A percentile compares a stretch with the other conserved stretches of the same genome.
Conservation (phyloP, 2,329 filamentous ascomycete species). For the Setomelanomma holmii region DNA sequence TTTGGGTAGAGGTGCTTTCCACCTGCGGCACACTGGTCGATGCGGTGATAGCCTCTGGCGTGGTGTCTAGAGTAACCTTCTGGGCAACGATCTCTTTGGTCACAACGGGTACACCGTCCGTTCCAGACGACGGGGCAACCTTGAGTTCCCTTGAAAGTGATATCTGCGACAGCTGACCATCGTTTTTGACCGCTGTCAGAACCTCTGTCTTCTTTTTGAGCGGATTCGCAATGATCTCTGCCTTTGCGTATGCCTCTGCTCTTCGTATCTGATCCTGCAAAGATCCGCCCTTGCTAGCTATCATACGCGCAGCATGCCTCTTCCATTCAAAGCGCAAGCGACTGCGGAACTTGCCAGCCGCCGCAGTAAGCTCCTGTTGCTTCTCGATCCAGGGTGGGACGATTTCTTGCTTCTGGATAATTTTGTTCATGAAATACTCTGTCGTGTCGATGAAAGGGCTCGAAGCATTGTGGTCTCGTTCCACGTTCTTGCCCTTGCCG, state of each 20-base stretch:
- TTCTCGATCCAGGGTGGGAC: constrained; percentile 99
- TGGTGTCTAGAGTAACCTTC: constrained; percentile 19
- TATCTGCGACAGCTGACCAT: constrained; percentile 58
- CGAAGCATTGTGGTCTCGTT: constrained; percentile 80
- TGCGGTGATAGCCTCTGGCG: constrained; percentile 8
- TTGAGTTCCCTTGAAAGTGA: constrained; percentile 55
- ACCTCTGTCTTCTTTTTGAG: constrained; percentile 53
- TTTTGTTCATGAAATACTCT: constrained; percentile 98
- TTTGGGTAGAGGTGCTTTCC: constrained; percentile 17
- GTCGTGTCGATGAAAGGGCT: constrained; percentile 95
- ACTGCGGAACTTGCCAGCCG: constrained; percentile 72
- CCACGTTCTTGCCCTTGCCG: constrained; percentile 76
- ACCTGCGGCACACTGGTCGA: background rate
- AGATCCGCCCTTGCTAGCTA: constrained; percentile 77
- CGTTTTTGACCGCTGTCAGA: constrained; percentile 52
- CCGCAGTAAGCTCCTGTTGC: constrained; percentile 83
- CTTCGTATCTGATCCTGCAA: constrained; percentile 74
- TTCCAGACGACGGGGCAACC: constrained; percentile 19
- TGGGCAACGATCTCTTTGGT: constrained; percentile 38
- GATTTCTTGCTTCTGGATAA: constrained; percentile 94
- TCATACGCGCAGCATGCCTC: constrained; percentile 78
- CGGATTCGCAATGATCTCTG: constrained; percentile 73
- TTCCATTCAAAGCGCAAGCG: constrained; percentile 84
- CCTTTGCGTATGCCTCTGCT: constrained; percentile 76
- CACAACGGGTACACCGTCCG: constrained; percentile 19